phyloP scores from a whole-genome alignment of 371 early-diverging fungal genomes.

The Mortierella sp. region DNA sequence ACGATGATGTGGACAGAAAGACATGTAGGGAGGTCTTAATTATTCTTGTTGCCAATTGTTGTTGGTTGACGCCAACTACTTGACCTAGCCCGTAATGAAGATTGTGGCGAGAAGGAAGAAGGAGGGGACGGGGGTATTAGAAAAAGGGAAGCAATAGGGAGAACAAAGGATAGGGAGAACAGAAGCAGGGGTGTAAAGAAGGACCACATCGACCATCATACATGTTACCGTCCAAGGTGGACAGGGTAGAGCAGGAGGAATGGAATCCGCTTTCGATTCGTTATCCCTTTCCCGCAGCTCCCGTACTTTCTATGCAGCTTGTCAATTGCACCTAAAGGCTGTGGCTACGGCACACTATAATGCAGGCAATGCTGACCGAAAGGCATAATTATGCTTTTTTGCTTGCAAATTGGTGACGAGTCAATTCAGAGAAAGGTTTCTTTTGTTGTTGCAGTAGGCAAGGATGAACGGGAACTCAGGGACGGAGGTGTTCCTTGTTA shows the following conservation, averaged over 20 bases:
- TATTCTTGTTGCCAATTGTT: no score
- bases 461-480: constrained; percentile 28
- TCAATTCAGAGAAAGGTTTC: not conserved
- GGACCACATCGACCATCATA: not conserved
- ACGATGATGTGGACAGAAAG: no score
- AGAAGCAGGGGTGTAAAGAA: not conserved
- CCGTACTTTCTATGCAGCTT: not conserved
- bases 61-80: no score
- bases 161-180: not conserved
- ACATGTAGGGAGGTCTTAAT: no score
- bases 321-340: not conserved
- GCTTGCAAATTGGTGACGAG: not conserved
- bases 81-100: no score
- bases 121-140: no score
- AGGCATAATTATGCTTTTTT: not conserved
- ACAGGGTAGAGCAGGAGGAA: not conserved
- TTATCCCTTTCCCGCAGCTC: constrained; percentile 6
- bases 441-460: not conserved
- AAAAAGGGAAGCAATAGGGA: no score
- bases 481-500: not conserved
- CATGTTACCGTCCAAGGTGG: no score
- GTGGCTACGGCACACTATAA: not conserved
- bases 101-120: no score
- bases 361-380: not conserved
- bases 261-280: not conserved